These are phyloP conservation scores for Cyanodermella asteris DNA, from an alignment of 2,329 filamentous ascomycete species.

Conservation along the genomic window DNA sequence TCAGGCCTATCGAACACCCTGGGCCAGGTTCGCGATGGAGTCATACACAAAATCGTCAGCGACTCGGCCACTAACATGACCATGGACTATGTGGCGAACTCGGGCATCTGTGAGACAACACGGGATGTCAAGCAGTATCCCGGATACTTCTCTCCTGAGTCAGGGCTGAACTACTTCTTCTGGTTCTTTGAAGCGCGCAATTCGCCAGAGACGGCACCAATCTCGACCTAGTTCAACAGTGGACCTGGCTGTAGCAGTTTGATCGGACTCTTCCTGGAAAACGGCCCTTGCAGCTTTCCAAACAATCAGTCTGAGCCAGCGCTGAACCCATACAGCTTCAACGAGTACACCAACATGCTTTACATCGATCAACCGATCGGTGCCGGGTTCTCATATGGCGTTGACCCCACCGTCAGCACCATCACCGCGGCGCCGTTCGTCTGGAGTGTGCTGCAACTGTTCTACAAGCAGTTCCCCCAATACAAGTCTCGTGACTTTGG, in stretches of 20 bases:
- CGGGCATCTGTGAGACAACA: slow-evolving; percentile 29
- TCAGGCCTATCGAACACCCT: too few relatives aligned
- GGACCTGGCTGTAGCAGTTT: slow-evolving; percentile 17
- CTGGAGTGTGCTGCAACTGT: slow-evolving; percentile 34
- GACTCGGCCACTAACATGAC: slow-evolving; percentile 22
- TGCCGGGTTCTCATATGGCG: slow-evolving; percentile 21
- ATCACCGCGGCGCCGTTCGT: slow-evolving; percentile 26
- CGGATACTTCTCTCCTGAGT: too few relatives aligned
- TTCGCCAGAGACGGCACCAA: neutral
- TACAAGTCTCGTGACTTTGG: slow-evolving; percentile 18
- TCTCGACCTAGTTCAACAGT: slow-evolving; percentile 16
- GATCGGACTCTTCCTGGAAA: slow-evolving; percentile 13
- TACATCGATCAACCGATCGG: slow-evolving; percentile 12
- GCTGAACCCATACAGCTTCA: slow-evolving; percentile 8
- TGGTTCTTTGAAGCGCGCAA: slow-evolving; percentile 20
- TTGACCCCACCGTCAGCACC: slow-evolving; percentile 17
- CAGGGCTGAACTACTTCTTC: too few relatives aligned
- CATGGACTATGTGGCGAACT: slow-evolving; percentile 28
- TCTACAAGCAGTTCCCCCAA: slow-evolving; percentile 16
- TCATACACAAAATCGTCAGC: too few relatives aligned
- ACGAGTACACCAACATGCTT: slow-evolving; percentile 8
- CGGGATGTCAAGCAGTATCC: too few relatives aligned
- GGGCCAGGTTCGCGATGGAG: too few relatives aligned
- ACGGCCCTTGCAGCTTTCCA: slow-evolving; percentile 13
- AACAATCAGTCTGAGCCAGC: slow-evolving; percentile 3